A percentile compares a stretch with the other conserved stretches of the same genome.
Conservation (phyloP, 2,329 filamentous ascomycete species). For the Lasiodiplodia sp. region DNA sequence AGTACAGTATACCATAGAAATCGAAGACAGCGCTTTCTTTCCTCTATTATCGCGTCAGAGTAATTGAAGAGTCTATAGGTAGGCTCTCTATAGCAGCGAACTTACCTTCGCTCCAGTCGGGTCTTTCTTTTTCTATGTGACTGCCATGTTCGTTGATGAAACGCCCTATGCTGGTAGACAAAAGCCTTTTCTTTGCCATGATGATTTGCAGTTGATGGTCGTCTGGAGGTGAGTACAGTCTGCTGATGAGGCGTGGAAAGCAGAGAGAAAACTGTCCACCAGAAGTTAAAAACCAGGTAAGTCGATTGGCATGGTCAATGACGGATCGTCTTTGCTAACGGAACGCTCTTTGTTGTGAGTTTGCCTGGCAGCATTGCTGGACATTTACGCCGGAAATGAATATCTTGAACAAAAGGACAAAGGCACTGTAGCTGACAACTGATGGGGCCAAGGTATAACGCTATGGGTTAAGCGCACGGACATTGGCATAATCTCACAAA, state of each 20-base stretch:
- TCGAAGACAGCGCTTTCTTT: not conserved
- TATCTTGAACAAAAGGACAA: not conserved
- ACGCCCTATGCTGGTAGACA: not conserved
- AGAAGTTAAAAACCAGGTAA: not conserved
- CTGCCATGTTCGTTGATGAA: not conserved
- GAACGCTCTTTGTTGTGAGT: not conserved
- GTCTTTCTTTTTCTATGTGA: not conserved
- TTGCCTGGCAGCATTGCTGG: not conserved
- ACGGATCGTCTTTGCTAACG: not conserved
- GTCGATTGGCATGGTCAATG: not conserved
- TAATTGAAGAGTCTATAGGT: not conserved
- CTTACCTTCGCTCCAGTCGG: not conserved
- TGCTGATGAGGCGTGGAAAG: not conserved
- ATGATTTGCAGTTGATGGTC: not conserved
- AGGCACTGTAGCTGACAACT: not conserved
- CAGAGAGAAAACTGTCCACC: not conserved
- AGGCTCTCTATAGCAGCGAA: not conserved
- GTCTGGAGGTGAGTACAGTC: not conserved
- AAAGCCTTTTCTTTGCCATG: not conserved
- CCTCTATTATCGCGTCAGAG: not conserved
- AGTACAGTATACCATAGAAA: not conserved
- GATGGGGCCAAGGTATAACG: not conserved
- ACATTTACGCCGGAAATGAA: not conserved
- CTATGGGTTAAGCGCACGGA: too few relatives aligned
- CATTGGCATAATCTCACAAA: not conserved